Evolutionary conservation across 2,329 filamentous ascomycete genomes (phyloP).

Genomic region (Colletotrichum tabaci): DNA sequence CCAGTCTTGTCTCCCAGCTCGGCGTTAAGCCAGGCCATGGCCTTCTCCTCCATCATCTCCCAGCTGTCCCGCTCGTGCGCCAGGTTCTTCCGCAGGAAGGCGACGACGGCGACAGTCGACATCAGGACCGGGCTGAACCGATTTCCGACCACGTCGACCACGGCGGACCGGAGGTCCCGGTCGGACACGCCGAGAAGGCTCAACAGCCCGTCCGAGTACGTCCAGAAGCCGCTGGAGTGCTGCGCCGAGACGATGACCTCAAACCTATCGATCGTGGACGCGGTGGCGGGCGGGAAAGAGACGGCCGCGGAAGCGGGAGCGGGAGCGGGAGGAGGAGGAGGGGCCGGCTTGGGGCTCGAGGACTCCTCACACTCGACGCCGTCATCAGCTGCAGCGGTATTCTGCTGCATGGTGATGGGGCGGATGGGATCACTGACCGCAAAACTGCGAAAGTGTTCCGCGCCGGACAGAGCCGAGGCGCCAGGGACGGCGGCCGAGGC

Average conservation of each 20-base stretch:
- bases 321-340: not conserved
- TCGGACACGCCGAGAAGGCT: slow-evolving; percentile 45
- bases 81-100: slow-evolving; percentile 64
- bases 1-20: slow-evolving; percentile 1
- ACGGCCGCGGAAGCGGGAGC: not conserved
- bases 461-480: too few relatives aligned
- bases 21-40: slow-evolving; percentile 62
- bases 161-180: slow-evolving; percentile 1
- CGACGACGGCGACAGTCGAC: slow-evolving; percentile 60
- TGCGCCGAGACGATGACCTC: slow-evolving; percentile 68
- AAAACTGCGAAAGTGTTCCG: too few relatives aligned
- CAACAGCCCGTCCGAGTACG: slow-evolving; percentile 51
- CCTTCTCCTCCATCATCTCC: slow-evolving; percentile 76
- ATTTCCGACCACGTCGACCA: not conserved
- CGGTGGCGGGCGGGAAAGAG: not conserved
- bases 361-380: not conserved
- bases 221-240: slow-evolving; percentile 69
- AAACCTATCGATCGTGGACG: slow-evolving; percentile 49
- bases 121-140: rapidly evolving
- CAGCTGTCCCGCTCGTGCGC: slow-evolving; percentile 67
- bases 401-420: too few relatives aligned
- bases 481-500: too few relatives aligned
- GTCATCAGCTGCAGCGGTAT: too few relatives aligned
- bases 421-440: too few relatives aligned
- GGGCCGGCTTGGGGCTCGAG: not conserved